Evolutionary conservation across 495 filamentous ascomycete genomes (phyloP).

Genomic region (Jackrogersella multiformis): DNA sequence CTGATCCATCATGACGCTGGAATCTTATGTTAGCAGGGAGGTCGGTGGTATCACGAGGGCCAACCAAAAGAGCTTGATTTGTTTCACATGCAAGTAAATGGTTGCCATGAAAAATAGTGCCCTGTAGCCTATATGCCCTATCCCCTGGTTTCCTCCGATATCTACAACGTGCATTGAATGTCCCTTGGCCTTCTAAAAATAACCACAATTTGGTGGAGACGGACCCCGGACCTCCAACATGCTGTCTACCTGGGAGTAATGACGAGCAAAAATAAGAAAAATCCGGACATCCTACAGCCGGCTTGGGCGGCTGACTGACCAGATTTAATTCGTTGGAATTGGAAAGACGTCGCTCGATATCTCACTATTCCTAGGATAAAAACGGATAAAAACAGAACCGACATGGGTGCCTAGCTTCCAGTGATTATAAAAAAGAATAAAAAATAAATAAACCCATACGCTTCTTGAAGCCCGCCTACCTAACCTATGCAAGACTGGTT

Average conservation of each 20-base stretch:
- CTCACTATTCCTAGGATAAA: neutral
- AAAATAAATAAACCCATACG: neutral
- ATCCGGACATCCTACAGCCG: neutral
- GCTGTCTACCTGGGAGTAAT: neutral
- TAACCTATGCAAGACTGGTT: conserved; percentile 20
- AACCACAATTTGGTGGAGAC: conserved; percentile 10
- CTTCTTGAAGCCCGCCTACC: conserved; percentile 1
- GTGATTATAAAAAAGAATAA: too few relatives aligned
- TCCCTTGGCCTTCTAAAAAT: conserved; percentile 11
- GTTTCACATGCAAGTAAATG: neutral
- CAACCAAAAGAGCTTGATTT: neutral
- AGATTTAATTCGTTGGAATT: neutral
- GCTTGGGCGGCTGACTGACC: neutral
- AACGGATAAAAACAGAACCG: neutral
- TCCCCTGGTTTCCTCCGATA: neutral
- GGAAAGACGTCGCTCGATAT: neutral
- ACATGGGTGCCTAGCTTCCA: neutral
- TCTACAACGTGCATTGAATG: conserved; percentile 9
- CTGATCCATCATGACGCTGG: neutral
- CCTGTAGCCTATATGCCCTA: conserved; percentile 11
- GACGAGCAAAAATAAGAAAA: conserved; percentile 2
- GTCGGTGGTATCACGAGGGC: neutral
- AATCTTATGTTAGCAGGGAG: neutral
- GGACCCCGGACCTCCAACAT: neutral
- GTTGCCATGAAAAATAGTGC: conserved; percentile 2